Evolutionary conservation across 129 eudicot genomes (phyloP).

Genomic region (Scalesia atractyloides): DNA sequence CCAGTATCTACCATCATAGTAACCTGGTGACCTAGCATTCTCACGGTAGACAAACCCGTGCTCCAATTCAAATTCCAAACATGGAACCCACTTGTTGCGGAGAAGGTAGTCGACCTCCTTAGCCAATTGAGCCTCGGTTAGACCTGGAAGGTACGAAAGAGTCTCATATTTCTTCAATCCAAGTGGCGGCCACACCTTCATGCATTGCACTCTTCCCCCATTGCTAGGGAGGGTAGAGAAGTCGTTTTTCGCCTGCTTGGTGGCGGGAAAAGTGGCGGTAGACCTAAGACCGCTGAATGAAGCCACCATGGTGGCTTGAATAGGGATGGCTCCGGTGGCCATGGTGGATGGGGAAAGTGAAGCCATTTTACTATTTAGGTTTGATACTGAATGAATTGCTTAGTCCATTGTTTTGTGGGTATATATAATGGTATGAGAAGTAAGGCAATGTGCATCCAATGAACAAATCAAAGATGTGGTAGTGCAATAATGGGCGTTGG

Average conservation of each 20-base stretch:
- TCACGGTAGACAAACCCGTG: constrained; percentile 61
- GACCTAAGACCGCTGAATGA: constrained; percentile 62
- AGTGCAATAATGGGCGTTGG: constrained; percentile 32
- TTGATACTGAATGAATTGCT: constrained; percentile 11
- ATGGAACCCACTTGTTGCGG: constrained; percentile 66
- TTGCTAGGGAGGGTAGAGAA: constrained; percentile 52
- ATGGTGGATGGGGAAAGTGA: constrained; percentile 36
- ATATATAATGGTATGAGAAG: constrained; percentile 25
- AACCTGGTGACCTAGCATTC: constrained; percentile 56
- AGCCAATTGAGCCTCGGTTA: constrained; percentile 17
- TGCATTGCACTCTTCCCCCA: constrained; percentile 56
- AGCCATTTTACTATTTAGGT: constrained; percentile 39
- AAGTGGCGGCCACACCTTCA: constrained; percentile 73
- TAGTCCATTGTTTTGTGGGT: constrained; percentile 18
- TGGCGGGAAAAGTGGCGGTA: constrained; percentile 40
- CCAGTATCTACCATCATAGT: constrained; percentile 79
- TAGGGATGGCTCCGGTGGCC: constrained; percentile 38
- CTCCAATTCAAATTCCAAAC: constrained; percentile 57
- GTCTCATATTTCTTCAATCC: constrained; percentile 68
- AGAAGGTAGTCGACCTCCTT: constrained; percentile 64
- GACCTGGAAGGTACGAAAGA: constrained; percentile 62
- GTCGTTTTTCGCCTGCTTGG: constrained; percentile 33
- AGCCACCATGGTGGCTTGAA: constrained; percentile 51
- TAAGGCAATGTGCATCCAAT: constrained; percentile 15
- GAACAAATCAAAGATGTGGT: constrained; percentile 21